Percentiles rank a stretch among this genome's conserved stretches.
Conservation (phyloP, 768 basidiomycete genomes). For the Boletus tomentosulus region DNA sequence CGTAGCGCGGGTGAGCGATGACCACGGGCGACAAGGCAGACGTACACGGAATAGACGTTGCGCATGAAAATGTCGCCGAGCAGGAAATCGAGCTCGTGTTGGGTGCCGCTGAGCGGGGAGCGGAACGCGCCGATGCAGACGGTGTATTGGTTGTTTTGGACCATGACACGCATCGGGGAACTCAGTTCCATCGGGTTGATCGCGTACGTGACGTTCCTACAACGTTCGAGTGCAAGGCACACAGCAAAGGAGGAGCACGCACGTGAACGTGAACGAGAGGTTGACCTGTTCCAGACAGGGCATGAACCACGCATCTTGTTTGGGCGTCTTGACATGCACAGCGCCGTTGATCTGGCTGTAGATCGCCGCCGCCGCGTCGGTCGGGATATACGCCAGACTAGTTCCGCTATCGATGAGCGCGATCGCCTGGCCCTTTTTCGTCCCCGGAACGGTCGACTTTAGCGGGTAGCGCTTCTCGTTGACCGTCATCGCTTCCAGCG, state of each 20-base stretch:
- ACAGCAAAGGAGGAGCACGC: not conserved
- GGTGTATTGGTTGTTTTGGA: conserved; percentile 32
- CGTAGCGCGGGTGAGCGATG: not conserved
- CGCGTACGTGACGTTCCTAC: conserved; percentile 27
- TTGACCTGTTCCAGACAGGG: conserved; percentile 30
- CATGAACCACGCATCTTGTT: conserved; percentile 36
- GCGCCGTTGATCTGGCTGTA: conserved; percentile 38
- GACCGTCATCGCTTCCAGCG: conserved; percentile 37
- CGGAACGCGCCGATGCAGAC: conserved; percentile 37
- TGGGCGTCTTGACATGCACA: conserved; percentile 27
- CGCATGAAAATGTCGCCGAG: conserved; percentile 45
- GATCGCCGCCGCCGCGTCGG: conserved; percentile 33
- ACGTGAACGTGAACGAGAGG: conserved; percentile 23
- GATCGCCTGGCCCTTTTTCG: conserved; percentile 30
- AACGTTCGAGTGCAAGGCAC: not conserved
- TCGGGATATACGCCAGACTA: conserved; percentile 36
- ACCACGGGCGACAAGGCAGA: not conserved
- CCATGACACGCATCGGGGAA: conserved; percentile 24
- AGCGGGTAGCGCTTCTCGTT: conserved; percentile 28
- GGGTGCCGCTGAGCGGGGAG: conserved; percentile 22
- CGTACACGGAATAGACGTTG: conserved; percentile 44
- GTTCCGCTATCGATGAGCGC: conserved; percentile 44
- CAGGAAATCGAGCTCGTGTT: conserved; percentile 34
- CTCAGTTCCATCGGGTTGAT: conserved; percentile 45
- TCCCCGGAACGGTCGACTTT: conserved; percentile 27